Base-by-base conservation (phyloP, 176 grass and related monocot genomes). In the Eleusine indica region DNA sequence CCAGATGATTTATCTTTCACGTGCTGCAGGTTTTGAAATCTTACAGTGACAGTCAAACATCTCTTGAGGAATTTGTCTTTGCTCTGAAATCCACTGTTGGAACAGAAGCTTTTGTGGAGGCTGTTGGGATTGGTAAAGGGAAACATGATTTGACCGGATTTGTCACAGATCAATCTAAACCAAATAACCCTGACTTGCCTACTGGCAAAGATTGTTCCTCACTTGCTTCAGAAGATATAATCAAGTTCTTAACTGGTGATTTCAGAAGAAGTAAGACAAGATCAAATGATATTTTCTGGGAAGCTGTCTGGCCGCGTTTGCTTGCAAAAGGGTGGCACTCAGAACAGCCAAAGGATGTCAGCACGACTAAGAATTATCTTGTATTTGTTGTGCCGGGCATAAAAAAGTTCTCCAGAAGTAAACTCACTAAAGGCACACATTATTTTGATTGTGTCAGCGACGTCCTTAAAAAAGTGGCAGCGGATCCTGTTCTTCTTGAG, bases 251-350 rank as follows among this genome's bases (percentile, higher is more conserved):
- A 79, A 99, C 93, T 66, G 96, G 96, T 83, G 96, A 92, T 90
- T 96, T 92, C 80, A 91, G 96, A 78, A 80, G 88, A 89, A 99
- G 96, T 78, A 99, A 99, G 71, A 89, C 93, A 83, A 87, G 80
- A 71, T 90, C 93, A 67, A 96, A 99, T 71, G 93, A 99, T 90
- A 86, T 99, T 66, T 99, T 99, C 57, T 99, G 96, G 96, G 96
- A 99, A 90, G 93, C 93, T 40, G 83, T 99, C 29, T 99, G 96
- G 96, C 96, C 96, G 6, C 93, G 96, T 77, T 88, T 99, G 75
- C 88, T 99, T 79, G 93, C 93, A 75, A 92, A 86, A 76, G 96
- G 96, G 12, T 99, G 96, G 96, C 96, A 93, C 41, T 99, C 96
- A 65, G 96, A 98, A 80, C 87, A 95, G 87, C 93, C 96, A 44